A percentile compares a stretch with the other conserved stretches of the same genome.
Evolutionary conservation across 2,329 filamentous ascomycete genomes (phyloP).

Genomic region (Lecanicillium sp.): DNA sequence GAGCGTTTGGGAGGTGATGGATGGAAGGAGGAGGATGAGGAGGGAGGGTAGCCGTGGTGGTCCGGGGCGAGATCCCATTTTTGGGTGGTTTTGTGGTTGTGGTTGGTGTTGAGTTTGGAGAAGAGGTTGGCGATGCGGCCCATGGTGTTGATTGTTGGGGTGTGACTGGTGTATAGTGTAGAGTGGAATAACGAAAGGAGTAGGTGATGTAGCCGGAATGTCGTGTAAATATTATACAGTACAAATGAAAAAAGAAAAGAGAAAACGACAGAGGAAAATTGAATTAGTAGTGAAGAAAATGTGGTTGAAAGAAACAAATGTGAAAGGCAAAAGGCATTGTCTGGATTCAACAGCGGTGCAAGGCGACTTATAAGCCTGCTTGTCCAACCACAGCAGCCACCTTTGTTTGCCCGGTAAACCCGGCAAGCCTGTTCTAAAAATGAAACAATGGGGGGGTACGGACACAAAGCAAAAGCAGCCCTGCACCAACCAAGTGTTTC

Average conservation of each 20-base stretch:
- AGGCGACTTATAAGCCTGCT: no score
- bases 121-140: not conserved
- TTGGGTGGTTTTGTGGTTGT: not conserved
- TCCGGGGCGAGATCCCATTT: constrained; percentile 5
- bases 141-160: not conserved
- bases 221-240: not conserved
- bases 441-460: no score
- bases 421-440: no score
- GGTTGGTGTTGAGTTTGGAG: not conserved
- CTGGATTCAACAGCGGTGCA: no score
- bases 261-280: constrained; percentile 8
- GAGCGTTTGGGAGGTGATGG: constrained; percentile 11
- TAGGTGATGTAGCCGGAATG: not conserved
- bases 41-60: not conserved
- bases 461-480: no score
- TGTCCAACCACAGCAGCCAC: no score
- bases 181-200: not conserved
- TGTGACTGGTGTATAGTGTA: not conserved
- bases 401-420: no score
- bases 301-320: not conserved
- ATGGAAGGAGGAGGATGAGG: not conserved
- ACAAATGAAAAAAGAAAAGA: not conserved
- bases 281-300: not conserved
- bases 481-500: no score
- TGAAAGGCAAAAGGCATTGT: no score